Base-by-base conservation (phyloP, 192 early-diverging fungal genomes). In the Gryganskiella cystojenkinii region DNA sequence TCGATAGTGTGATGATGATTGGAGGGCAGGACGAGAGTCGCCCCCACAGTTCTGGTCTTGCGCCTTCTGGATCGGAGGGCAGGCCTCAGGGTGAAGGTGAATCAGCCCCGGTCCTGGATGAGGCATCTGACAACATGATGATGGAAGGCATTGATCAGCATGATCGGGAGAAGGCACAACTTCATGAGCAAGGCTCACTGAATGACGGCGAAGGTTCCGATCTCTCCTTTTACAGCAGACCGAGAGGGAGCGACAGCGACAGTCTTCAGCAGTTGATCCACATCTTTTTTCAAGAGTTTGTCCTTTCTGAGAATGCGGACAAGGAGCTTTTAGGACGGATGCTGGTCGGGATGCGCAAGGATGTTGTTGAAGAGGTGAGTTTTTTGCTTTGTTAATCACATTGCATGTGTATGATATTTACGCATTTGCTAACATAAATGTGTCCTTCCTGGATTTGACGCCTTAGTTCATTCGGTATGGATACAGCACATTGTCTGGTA, bases 1-100 rank as follows among this genome's bases (percentile, higher is more conserved):
- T 86, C 33, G 85, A 86, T 34, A 84, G 56, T 25, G 70, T 76
- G 25, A 71, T 82, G 56, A 79, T 76, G 64, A 31, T 52, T 52
- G 70, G 49, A 35, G 61, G 7, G 3, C 61, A 40, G 56, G 45
- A 0, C 46, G 54, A 22, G 40, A 46, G 43, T 61, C 52, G 25
- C 51, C 27, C 3, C 3, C 59, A 31, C 3, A 52, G 44, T 8
- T 47, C 42, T 24, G 64, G 28, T 27, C 50, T 4, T 30, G 57
- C 24, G 8, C 3, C 7, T 8, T 2, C 14, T 35, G 37, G 4
- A 14, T 8, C 28, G 13, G 5, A 33, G 3, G 5, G 34, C 13
- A 24, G 30, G 52, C 10, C 6, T 11, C 31, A 17, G 0, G 11
- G 31, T 24, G 30, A 15, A 8, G 14, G 3, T n/a, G 15, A 19